Base-by-base conservation (phyloP, 176 grass and related monocot genomes). In the Rhynchospora pubera region DNA sequence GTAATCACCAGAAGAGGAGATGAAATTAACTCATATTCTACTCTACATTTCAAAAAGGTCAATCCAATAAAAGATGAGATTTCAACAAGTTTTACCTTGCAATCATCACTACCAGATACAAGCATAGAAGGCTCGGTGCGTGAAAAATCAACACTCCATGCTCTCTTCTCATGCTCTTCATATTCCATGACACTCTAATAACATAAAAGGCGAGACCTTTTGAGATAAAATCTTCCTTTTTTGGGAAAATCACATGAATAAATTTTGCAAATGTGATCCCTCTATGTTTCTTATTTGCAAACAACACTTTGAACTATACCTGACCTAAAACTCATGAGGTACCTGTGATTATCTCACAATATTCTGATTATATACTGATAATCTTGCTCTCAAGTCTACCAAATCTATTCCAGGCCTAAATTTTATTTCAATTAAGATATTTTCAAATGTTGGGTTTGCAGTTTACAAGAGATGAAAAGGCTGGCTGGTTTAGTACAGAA, bases 131-230 rank as follows among this genome's bases (percentile, higher is more conserved):
- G 93, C 32, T 99, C 97, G 82, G 86, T 99, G 28, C 87, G 86
- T 14, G 93, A 99, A 90, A 99, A 99, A 90, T 99, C 97, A 86
- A 99, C 97, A 90, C 97, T 99, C 97, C 97, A 99, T 79, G 97
- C 97, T 87, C 97, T 91, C 89, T 95, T 95, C 62, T 99, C 97
- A 85, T 99, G 97, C 77, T 99, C 97, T 91, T 95, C 97, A 57
- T 99, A 99, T 85, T 99, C 97, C 97, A 99, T 95, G 51, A 99
- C 82, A 86, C 97, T 99, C 97, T 98, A 52, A 64, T 75, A 84
- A 72, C 65, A 85, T 85, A 23, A 76, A 30, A 76, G 13, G 11
- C 23, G 6, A 76, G 48, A 76, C 47, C 21, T 28, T 76, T 55
- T 48, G 53, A 55, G 11, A 70, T 70, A 76, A 76, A 13, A 75